These are phyloP conservation scores for Chaetomium sp. DNA, from an alignment of 2,329 filamentous ascomycete genomes.

Conservation along the genomic window DNA sequence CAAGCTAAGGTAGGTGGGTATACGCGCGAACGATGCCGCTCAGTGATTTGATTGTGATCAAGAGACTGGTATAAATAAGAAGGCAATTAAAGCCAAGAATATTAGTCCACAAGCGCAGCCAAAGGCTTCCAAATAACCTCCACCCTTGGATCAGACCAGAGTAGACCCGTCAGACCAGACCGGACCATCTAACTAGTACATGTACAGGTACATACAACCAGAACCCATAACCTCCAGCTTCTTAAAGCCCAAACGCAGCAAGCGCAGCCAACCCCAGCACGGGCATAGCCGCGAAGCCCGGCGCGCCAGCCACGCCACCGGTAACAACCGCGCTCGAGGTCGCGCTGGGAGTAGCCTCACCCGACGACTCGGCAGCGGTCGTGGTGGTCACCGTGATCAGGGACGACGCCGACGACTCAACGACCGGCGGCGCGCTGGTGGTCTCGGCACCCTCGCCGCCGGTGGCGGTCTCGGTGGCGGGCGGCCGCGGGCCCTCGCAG, in stretches of 20 bases:
- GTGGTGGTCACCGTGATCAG: neutral
- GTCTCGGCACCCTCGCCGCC: neutral
- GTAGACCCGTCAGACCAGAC: no score
- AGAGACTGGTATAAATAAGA: neutral
- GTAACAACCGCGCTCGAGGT: neutral
- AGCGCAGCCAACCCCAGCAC: neutral
- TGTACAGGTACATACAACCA: neutral
- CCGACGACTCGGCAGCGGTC: neutral
- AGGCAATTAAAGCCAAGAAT: neutral
- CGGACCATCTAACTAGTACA: neutral
- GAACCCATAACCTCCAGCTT: neutral
- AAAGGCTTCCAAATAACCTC: neutral
- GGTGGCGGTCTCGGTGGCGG: neutral
- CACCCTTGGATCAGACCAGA: neutral
- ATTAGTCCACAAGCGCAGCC: neutral
- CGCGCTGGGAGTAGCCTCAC: neutral
- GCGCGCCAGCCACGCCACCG: neutral
- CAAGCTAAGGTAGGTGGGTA: neutral
- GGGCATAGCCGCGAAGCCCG: neutral
- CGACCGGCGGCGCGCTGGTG: no score
- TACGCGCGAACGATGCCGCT: neutral
- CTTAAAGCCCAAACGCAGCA: neutral
- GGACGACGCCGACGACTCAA: neutral
- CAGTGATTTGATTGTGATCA: neutral
- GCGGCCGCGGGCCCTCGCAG: constrained; percentile 22